Conservation (phyloP, 2,329 filamentous ascomycete species). For the Fusarium poae region DNA sequence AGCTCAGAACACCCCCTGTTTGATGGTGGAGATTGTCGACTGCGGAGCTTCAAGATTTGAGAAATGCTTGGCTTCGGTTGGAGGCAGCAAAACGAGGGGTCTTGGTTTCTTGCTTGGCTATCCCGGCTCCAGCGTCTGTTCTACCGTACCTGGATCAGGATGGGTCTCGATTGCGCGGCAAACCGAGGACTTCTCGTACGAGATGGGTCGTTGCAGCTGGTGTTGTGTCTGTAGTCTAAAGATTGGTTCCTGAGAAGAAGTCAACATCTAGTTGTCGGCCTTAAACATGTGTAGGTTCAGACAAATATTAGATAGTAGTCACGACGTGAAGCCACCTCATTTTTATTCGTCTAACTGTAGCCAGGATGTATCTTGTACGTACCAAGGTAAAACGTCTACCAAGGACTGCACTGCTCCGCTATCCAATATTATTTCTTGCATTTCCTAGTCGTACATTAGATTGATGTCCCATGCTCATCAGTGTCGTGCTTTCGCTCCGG, state of each 20-base stretch:
- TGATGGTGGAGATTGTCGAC: conserved; percentile 41
- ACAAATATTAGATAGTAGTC: conserved; percentile 35
- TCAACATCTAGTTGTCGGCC: neutral
- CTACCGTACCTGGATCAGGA: conserved; percentile 32
- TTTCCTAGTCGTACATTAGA: conserved; percentile 33
- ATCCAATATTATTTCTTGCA: conserved; percentile 32
- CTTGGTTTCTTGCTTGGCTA: conserved; percentile 40
- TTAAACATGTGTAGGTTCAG: neutral
- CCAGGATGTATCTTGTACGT: conserved; percentile 11
- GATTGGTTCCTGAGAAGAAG: neutral
- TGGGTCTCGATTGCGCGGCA: conserved; percentile 28
- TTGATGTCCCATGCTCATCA: conserved; percentile 33
- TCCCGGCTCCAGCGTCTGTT: conserved; percentile 38
- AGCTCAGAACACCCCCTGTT: conserved; percentile 33
- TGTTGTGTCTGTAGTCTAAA: neutral
- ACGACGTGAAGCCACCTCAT: conserved; percentile 32
- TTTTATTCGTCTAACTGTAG: conserved; percentile 1
- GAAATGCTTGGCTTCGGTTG: conserved; percentile 41
- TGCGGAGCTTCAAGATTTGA: conserved; percentile 38
- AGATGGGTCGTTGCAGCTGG: conserved; percentile 1
- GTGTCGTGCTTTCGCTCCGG: conserved; percentile 36
- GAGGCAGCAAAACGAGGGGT: conserved; percentile 34
- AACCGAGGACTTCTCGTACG: conserved; percentile 2
- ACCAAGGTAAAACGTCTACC: conserved; percentile 1
- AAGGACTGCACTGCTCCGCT: conserved; percentile 9